phyloP scores from a whole-genome alignment of 2,329 filamentous ascomycete genomes.

The Ophiostoma tasmaniense region DNA sequence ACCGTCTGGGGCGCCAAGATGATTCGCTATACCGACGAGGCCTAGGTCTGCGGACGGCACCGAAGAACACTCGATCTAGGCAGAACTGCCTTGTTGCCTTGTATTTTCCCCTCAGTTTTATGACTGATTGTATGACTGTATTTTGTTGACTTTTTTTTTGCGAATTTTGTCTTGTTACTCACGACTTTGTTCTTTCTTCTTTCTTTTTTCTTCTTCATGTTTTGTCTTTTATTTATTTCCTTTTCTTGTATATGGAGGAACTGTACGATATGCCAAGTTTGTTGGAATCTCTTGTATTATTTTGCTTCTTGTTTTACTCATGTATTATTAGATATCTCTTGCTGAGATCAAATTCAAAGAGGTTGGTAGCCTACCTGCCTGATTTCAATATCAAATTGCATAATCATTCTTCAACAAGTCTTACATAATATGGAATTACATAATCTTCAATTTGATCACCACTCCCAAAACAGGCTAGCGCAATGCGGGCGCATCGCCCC shows the following conservation, averaged over 20 bases:
- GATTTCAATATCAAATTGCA: neutral
- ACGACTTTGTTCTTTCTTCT: neutral
- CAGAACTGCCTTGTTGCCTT: neutral
- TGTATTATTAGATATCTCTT: slow-evolving; percentile 8
- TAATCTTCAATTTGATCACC: neutral
- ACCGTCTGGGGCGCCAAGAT: slow-evolving; percentile 37
- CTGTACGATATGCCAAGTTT: neutral
- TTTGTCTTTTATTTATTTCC: neutral
- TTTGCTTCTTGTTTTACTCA: neutral
- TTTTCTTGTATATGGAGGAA: neutral
- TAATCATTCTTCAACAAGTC: neutral
- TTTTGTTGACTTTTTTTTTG: neutral
- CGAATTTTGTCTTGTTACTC: neutral
- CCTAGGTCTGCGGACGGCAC: slow-evolving; percentile 26
- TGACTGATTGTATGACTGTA: neutral
- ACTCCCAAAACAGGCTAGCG: slow-evolving; percentile 10
- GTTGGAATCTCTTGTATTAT: neutral
- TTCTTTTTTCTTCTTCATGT: neutral
- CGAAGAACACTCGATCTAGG: neutral
- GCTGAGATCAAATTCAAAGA: neutral
- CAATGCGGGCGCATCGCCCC: slow-evolving; percentile 8
- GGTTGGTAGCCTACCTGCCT: neutral
- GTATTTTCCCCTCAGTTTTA: neutral
- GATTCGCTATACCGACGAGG: slow-evolving; percentile 30
- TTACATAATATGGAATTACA: neutral